These are phyloP conservation scores for Boletus bicolor DNA, from an alignment of 768 basidiomycete species.

Conservation along the genomic window DNA sequence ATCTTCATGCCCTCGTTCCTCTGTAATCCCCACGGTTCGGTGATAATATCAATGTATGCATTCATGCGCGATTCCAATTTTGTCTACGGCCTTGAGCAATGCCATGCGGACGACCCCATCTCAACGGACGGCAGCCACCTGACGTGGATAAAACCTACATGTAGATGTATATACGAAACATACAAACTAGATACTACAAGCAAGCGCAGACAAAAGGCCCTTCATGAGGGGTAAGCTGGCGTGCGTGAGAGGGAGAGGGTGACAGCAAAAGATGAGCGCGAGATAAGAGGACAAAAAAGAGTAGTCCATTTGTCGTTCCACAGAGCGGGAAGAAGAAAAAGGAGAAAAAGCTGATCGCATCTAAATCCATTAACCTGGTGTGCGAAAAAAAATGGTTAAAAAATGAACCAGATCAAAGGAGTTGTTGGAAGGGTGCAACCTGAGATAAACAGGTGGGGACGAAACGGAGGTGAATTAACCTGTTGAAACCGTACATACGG, in stretches of 20 bases:
- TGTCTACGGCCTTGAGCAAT: too few species aligned
- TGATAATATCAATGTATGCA: too few species aligned
- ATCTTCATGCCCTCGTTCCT: not conserved
- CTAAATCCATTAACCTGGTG: conserved; percentile 12
- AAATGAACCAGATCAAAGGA: conserved; percentile 4
- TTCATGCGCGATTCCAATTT: too few species aligned
- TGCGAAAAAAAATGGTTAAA: not conserved
- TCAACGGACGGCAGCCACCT: too few species aligned
- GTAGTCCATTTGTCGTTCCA: not conserved
- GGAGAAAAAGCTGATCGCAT: not conserved
- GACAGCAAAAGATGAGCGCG: not conserved
- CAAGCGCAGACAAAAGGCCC: not conserved
- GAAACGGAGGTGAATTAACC: not conserved
- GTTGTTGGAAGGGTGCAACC: not conserved
- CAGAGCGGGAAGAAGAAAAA: not conserved
- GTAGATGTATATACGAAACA: not conserved
- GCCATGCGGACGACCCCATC: too few species aligned
- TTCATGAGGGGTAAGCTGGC: not conserved
- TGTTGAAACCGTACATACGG: not conserved
- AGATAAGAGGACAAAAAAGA: not conserved
- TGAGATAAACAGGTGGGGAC: not conserved
- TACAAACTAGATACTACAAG: conserved; percentile 12
- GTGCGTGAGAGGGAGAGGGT: not conserved
- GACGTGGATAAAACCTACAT: conserved; percentile 1
- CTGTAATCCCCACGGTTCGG: not conserved